Conservation (phyloP, 2,329 filamentous ascomycete genomes). For the Gyromitra esculenta region DNA sequence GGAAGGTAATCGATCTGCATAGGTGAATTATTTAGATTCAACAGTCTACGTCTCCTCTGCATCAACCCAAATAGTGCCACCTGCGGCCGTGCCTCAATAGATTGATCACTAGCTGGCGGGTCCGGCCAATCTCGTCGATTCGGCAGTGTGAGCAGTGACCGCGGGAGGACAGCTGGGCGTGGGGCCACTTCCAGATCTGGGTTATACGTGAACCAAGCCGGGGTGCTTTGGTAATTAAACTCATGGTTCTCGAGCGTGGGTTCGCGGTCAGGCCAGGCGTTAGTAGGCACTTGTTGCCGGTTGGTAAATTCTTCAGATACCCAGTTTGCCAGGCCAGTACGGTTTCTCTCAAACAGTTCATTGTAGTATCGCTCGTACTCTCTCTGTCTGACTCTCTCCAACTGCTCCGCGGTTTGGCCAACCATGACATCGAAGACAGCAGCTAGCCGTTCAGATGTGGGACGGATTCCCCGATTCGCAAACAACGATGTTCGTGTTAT, state of each 20-base stretch:
- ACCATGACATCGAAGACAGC: not conserved
- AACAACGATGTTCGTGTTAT: not conserved
- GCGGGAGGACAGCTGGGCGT: too few relatives aligned
- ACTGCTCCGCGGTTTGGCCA: not conserved
- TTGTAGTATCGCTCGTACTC: not conserved
- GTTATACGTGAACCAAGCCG: not conserved
- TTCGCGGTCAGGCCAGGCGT: too few relatives aligned
- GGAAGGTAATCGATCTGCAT: too few relatives aligned
- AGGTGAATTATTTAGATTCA: too few relatives aligned
- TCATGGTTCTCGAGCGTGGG: not conserved
- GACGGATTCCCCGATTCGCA: not conserved
- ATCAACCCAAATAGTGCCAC: too few relatives aligned
- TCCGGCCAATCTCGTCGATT: too few relatives aligned
- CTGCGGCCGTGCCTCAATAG: too few relatives aligned
- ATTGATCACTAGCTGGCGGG: too few relatives aligned
- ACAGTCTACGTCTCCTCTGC: too few relatives aligned
- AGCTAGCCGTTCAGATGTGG: not conserved
- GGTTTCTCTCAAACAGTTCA: not conserved
- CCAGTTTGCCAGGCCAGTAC: not conserved
- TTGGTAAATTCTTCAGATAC: too few relatives aligned
- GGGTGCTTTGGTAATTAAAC: not conserved
- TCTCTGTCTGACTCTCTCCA: not conserved
- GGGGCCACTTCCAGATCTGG: not conserved
- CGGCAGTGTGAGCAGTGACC: too few relatives aligned
- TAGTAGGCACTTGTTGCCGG: too few relatives aligned